Evolutionary conservation across 768 basidiomycete genomes (phyloP), one percentile per base, ranked within the genome.

Genomic region (Russula brevipes): DNA sequence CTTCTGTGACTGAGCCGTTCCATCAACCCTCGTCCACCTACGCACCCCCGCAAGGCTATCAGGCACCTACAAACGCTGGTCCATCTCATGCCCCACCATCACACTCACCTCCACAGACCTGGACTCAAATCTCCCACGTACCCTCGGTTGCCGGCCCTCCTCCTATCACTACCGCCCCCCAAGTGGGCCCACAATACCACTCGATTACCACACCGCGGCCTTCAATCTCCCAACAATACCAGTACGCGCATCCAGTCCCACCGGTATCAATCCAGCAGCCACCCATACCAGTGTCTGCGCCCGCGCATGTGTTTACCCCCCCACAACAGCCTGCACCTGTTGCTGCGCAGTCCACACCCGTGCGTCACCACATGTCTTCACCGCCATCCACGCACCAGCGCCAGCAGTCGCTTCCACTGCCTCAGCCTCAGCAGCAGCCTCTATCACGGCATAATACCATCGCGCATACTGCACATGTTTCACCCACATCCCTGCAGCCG

Each of bases 221-320:
- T 6, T 42, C 57, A 19, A 30, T 41, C 38, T 50, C 46, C 12
- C 57, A 54, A 36, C 65, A 66, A 17, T 63, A 70, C 35, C 74
- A 72, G 56, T 68, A 72, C 31, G 68, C 68, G 10, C 70, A 68
- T 45, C 72, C 76, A 58, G 65, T 70, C 42, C 73, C 73, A 5
- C 73, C 73, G 12, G 59, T 72, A 64, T 57, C 63, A 49, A 55
- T 64, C 64, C 66, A 70, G 53, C 57, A 69, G 45, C 47, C 66
- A 56, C 44, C 33, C 17, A 44, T 59, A 46, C 44, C 66, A 69
- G 65, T 70, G 59, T 69, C 38, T 70, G 69, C 35, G 11, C 57
- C 59, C 19, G 56, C 41, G 3, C 54, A 50, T 36, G 54, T 44
- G 16, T 45, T 45, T 36, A 38, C 46, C 17, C 33, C n/a, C 7